phyloP scores from a whole-genome alignment of 2,329 filamentous ascomycete genomes.

The Xylaria sp. region DNA sequence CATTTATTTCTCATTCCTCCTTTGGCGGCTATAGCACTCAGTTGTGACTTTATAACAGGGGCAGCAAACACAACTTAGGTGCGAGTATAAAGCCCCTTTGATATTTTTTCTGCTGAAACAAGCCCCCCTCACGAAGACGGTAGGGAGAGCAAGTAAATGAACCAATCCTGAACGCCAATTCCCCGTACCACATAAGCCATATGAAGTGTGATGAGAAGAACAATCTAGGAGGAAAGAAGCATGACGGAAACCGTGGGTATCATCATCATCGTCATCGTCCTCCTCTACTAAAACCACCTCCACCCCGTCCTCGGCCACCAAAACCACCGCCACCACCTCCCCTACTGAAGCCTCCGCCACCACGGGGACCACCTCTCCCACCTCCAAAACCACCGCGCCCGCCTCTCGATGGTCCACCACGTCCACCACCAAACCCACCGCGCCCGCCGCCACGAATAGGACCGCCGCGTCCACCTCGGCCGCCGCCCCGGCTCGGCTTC shows the following conservation, averaged over 20 bases:
- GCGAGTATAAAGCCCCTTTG: conserved; percentile 4
- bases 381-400: conserved; percentile 36
- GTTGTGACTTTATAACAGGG: not conserved
- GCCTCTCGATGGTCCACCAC: conserved; percentile 49
- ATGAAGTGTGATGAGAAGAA: conserved; percentile 25
- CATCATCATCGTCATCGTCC: conserved; percentile 36
- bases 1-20: not conserved
- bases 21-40: not conserved
- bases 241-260: conserved; percentile 28
- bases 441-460: conserved; percentile 67
- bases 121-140: not conserved
- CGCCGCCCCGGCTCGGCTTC: conserved; percentile 77
- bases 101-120: conserved; percentile 17
- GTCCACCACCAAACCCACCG: conserved; percentile 48
- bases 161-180: conserved; percentile 42
- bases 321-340: conserved; percentile 43
- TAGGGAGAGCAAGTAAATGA: conserved; percentile 23
- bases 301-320: conserved; percentile 30
- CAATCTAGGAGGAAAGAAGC: conserved; percentile 17
- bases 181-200: conserved; percentile 41
- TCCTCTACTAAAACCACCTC: conserved; percentile 42
- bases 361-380: conserved; percentile 21
- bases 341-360: conserved; percentile 37
- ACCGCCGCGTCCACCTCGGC: conserved; percentile 53
- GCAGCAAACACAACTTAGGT: not conserved